These are phyloP conservation scores for Casaregolazyma lundiana DNA, from an alignment of 1,139 yeast species.

Conservation along the genomic window DNA sequence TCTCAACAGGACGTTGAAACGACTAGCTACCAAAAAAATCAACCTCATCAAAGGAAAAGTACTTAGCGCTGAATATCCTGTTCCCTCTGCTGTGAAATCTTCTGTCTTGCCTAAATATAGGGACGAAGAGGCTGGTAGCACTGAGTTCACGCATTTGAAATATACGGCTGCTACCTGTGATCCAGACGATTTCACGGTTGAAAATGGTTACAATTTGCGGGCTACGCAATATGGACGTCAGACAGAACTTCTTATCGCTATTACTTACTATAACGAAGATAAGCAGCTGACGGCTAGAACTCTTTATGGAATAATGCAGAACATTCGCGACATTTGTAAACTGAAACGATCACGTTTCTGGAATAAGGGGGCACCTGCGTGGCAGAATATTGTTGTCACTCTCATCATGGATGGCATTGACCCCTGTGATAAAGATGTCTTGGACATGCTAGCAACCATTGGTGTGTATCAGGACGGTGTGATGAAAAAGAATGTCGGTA, in stretches of 20 bases:
- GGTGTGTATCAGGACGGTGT: conserved; percentile 96
- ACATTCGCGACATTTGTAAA: conserved; percentile 75
- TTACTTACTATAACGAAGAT: conserved; percentile 93
- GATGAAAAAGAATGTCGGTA: conserved; percentile 85
- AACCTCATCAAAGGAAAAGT: conserved; percentile 65
- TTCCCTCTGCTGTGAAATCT: conserved; percentile 59
- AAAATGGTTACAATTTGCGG: conserved; percentile 73
- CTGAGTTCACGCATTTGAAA: conserved; percentile 71
- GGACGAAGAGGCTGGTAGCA: conserved; percentile 60
- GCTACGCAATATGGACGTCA: conserved; percentile 69
- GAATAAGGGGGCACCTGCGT: conserved; percentile 78
- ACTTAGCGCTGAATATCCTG: conserved; percentile 71
- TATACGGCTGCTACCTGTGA: conserved; percentile 78
- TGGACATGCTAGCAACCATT: conserved; percentile 81
- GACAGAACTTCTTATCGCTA: conserved; percentile 82
- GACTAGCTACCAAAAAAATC: conserved; percentile 48
- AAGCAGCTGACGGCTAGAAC: conserved; percentile 85
- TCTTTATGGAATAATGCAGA: conserved; percentile 87
- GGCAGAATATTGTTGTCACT: conserved; percentile 91
- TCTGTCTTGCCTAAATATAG: conserved; percentile 49
- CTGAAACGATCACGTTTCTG: conserved; percentile 52
- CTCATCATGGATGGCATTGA: conserved; percentile 93
- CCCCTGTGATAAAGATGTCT: conserved; percentile 76
- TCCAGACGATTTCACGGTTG: conserved; percentile 64
- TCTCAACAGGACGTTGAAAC: conserved; percentile 20